phyloP scores from a whole-genome alignment of 352 stramenopile species.

The Hyphochytrium catenoides region DNA sequence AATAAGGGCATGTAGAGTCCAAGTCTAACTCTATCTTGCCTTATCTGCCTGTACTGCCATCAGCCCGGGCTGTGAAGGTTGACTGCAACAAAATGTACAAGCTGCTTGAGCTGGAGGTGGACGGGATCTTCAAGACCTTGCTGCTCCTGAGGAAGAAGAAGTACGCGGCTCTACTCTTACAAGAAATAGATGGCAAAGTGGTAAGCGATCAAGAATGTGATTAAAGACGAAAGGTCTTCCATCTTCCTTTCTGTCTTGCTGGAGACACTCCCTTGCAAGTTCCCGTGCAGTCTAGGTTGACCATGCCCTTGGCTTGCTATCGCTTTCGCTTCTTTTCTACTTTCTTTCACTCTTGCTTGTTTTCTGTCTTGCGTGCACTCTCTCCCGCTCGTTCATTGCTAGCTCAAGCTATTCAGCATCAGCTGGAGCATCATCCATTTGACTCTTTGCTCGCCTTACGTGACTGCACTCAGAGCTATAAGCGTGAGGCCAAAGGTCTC shows the following conservation, averaged over 20 bases:
- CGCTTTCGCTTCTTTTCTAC: neutral
- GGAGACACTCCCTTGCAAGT: too few relatives aligned
- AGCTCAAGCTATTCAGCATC: too few relatives aligned
- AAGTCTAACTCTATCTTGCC: too few relatives aligned
- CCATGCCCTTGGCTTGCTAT: too few relatives aligned
- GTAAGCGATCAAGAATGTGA: neutral
- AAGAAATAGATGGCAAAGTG: constrained; percentile 23
- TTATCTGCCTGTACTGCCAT: too few relatives aligned
- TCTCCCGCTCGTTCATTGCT: too few relatives aligned
- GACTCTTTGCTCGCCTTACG: constrained; percentile 20
- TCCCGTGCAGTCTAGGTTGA: too few relatives aligned
- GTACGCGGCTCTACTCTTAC: constrained; percentile 89
- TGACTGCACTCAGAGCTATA: too few relatives aligned
- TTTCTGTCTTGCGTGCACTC: neutral
- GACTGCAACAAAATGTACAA: constrained; percentile 99
- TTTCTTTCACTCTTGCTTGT: neutral
- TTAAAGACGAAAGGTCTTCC: too few relatives aligned
- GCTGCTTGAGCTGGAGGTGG: constrained; percentile 96
- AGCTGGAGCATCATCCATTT: constrained; percentile 2
- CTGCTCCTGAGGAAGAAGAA: constrained; percentile 99
- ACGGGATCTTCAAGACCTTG: constrained; percentile 98
- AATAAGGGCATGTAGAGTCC: too few relatives aligned
- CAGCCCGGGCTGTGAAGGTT: constrained; percentile 66
- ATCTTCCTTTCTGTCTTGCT: too few relatives aligned
- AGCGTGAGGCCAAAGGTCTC: constrained; percentile 94